These are phyloP conservation scores for Entomortierella beljakovae DNA, from an alignment of 192 early-diverging fungal genomes.

Conservation along the genomic window DNA sequence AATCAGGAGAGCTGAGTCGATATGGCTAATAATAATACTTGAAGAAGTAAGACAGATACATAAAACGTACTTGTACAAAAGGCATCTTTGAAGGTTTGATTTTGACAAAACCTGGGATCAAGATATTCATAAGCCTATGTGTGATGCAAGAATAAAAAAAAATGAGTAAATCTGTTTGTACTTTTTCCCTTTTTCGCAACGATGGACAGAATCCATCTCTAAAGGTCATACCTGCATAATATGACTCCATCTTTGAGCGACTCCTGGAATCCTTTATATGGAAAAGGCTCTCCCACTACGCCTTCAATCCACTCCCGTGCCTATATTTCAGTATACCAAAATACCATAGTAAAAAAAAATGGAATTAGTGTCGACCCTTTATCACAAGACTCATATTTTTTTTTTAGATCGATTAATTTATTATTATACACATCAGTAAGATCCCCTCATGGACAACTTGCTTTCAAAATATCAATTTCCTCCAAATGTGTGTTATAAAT, in stretches of 20 bases:
- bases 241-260: constrained; percentile 80
- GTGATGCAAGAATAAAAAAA: not conserved
- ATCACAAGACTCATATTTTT: not conserved
- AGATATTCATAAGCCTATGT: constrained; percentile 64
- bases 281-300: constrained; percentile 67
- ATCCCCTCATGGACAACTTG: not conserved
- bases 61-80: constrained; percentile 68
- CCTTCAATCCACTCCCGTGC: constrained; percentile 79
- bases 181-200: not conserved
- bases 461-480: not conserved
- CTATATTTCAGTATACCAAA: constrained; percentile 14
- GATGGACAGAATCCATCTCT: not conserved
- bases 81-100: constrained; percentile 73
- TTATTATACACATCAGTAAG: not conserved
- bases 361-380: not conserved
- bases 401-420: too few relatives aligned
- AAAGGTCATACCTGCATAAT: constrained; percentile 69
- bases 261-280: constrained; percentile 65
- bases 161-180: not conserved
- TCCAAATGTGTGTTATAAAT: not conserved
- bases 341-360: not conserved
- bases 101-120: constrained; percentile 66
- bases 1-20: not conserved
- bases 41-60: not conserved
- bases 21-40: not conserved